Conservation (phyloP, 441 rosid species). For the Syzygium malaccense region DNA sequence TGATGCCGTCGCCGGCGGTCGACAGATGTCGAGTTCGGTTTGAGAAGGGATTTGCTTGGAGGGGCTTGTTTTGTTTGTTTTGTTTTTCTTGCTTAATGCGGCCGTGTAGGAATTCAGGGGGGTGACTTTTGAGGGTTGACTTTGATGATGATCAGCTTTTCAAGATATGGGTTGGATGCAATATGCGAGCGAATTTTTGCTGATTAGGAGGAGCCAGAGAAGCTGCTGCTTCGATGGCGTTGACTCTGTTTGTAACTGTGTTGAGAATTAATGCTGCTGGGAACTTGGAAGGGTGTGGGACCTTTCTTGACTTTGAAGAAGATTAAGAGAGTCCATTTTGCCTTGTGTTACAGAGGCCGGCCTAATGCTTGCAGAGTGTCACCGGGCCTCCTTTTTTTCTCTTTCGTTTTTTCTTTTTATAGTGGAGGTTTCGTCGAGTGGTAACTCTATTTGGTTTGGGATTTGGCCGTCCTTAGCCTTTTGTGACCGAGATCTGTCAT, state of each 20-base stretch:
- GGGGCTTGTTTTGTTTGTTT: not conserved
- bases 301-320: not conserved
- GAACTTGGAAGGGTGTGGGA: not conserved
- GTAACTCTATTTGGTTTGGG: not conserved
- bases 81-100: not conserved
- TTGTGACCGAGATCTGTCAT: not conserved
- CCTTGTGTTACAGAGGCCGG: not conserved
- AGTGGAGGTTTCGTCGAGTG: not conserved
- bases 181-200: not conserved
- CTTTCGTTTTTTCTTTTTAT: not conserved
- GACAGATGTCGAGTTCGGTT: not conserved
- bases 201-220: not conserved
- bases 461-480: not conserved
- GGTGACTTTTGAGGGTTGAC: not conserved
- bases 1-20: not conserved
- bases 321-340: not conserved
- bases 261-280: not conserved
- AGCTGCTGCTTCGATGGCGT: not conserved
- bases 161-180: not conserved
- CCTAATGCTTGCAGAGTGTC: not conserved
- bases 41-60: not conserved
- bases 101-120: not conserved
- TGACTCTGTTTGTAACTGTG: not conserved
- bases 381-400: not conserved
- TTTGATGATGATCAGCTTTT: not conserved